Base-by-base conservation (phyloP, 2,329 filamentous ascomycete genomes). In the Neonectria faginata region DNA sequence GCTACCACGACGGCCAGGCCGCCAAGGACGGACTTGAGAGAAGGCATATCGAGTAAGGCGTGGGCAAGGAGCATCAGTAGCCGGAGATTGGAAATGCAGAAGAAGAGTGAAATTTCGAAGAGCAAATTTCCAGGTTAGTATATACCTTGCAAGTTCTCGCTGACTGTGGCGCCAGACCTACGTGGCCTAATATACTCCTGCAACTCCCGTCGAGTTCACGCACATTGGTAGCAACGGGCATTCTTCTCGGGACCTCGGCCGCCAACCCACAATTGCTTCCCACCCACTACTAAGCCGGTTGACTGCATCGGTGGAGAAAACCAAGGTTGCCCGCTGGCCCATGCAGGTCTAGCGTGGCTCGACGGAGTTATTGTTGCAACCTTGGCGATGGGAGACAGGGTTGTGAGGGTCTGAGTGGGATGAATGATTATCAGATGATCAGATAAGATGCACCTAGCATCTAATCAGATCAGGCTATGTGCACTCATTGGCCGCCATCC, bases 391-490 rank as follows among this genome's bases (percentile, higher is more conserved):
- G 62, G n/a, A 33, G 50, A 25, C 29, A 53, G 64, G 48, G 16
- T 39, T 9, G 50, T 20, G 22, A 50, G 55, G 39, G 16, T 25
- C 12, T 47, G 33, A 57, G 44, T 68, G 59, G 58, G 57, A 55
- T 67, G 64, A 62, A 59, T 22, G 53, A 66, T 69, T 69, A 70
- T 69, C 65, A 66, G 68, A 70, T 69, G 62, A 67, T 69, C 68
- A 67, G 68, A 70, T 70, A 69, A 70, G 67, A 70, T 62, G n/a
- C 44, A 14, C 29, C 18, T 10, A 9, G 36, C 45, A 72, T 72
- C 71, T 74, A 70, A 76, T 76, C 69, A 75, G 74, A 76, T 76
- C 66, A 54, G 39, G 18, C 20, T 31, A 33, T 16, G 14, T 0
- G 2, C 25, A 20, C 22, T 62, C 41, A 75, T 75, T 75, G 73